phyloP scores from a whole-genome alignment of 1,284 basidiomycete species.

The Rugosomyces carneus region DNA sequence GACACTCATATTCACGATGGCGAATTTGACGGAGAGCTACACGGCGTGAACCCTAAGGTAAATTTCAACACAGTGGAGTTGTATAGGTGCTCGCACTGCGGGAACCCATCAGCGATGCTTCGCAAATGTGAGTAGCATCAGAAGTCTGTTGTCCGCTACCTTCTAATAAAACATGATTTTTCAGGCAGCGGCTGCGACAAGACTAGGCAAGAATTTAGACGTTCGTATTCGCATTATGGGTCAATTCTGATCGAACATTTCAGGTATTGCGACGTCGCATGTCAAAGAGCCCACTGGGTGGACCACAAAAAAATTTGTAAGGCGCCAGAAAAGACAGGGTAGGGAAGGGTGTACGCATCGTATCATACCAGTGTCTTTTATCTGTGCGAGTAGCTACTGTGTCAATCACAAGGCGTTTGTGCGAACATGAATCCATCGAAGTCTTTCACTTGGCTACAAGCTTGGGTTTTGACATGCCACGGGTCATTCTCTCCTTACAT shows the following conservation, averaged over 20 bases:
- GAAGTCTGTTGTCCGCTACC: background rate
- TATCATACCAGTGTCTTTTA: too few species aligned
- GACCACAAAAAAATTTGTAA: slow-evolving; percentile 38
- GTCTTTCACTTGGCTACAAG: too few species aligned
- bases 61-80: slow-evolving; percentile 38
- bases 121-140: slow-evolving; percentile 36
- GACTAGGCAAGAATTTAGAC: slow-evolving; percentile 34
- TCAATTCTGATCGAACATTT: background rate
- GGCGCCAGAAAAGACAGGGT: too few species aligned
- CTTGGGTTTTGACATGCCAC: too few species aligned
- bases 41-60: slow-evolving; percentile 33
- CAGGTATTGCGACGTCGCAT: slow-evolving; percentile 45
- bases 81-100: slow-evolving; percentile 53
- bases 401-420: too few species aligned
- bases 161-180: background rate
- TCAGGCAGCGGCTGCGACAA: slow-evolving; percentile 32
- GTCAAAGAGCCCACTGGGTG: slow-evolving; percentile 46
- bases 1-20: slow-evolving; percentile 36
- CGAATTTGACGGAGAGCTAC: slow-evolving; percentile 23
- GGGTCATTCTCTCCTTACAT: too few species aligned
- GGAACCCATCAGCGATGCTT: slow-evolving; percentile 49
- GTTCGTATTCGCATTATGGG: background rate
- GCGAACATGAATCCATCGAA: too few species aligned
- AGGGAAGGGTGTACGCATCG: background rate
- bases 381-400: too few species aligned